Percentiles rank a stretch among this genome's conserved stretches.
phyloP scores from a whole-genome alignment of 805 yeast species.

The Jamesozyma jinghongensis region DNA sequence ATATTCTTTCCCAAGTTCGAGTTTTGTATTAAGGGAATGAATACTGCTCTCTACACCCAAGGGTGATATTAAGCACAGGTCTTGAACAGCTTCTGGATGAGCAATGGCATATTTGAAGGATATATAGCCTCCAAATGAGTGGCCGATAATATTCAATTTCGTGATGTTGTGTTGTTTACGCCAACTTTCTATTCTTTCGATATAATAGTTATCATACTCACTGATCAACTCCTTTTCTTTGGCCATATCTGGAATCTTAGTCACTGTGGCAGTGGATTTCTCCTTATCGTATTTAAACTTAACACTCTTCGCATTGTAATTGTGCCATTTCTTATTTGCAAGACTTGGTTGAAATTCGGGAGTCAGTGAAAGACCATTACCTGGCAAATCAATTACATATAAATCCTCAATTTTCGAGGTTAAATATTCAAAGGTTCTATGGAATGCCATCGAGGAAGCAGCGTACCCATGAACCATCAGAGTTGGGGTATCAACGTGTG shows the following conservation, averaged over 20 bases:
- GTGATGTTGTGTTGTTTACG: slow-evolving; percentile 39
- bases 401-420: slow-evolving; percentile 41
- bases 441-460: slow-evolving; percentile 77
- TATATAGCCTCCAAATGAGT: slow-evolving; percentile 73
- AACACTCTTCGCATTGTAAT: background rate
- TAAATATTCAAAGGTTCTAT: slow-evolving; percentile 54
- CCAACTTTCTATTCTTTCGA: slow-evolving; percentile 59
- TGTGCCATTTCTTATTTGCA: background rate
- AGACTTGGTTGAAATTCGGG: slow-evolving; percentile 23
- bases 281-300: background rate
- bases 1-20: slow-evolving; percentile 12
- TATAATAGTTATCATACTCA: slow-evolving; percentile 46
- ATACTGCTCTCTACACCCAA: slow-evolving; percentile 70
- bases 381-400: slow-evolving; percentile 64
- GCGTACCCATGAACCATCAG: slow-evolving; percentile 87
- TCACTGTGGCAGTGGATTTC: background rate
- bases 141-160: slow-evolving; percentile 58
- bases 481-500: slow-evolving; percentile 27
- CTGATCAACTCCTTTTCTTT: slow-evolving; percentile 11
- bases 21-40: slow-evolving; percentile 39
- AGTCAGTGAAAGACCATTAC: slow-evolving; percentile 58
- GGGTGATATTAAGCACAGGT: slow-evolving; percentile 59
- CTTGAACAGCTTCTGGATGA: slow-evolving; percentile 45
- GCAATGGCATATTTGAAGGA: slow-evolving; percentile 53
- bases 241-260: background rate